These are phyloP conservation scores for Paramecium caudatum DNA, from an alignment of 73 alveolate species.

Conservation along the genomic window DNA sequence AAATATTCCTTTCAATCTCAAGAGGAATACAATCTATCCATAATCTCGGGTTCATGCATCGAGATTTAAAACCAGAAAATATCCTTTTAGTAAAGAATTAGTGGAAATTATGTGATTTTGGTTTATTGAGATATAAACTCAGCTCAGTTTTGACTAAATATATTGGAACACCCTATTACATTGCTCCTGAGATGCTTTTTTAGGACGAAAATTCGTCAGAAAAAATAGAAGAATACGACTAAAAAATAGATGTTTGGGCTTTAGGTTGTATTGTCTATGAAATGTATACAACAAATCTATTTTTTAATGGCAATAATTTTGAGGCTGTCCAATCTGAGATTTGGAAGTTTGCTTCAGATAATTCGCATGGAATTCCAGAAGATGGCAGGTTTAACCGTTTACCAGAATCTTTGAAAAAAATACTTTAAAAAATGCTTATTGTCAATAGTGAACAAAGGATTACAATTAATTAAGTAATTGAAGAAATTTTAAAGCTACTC, in stretches of 20 bases:
- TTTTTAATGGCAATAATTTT: background rate
- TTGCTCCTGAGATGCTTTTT: background rate
- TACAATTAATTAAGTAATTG: too few species aligned
- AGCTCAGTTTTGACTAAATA: background rate
- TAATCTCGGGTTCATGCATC: slow-evolving; percentile 85
- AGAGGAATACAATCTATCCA: slow-evolving; percentile 92
- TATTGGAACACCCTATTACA: slow-evolving; percentile 3
- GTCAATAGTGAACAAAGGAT: too few species aligned
- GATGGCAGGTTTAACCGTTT: too few species aligned
- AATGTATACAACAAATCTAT: background rate
- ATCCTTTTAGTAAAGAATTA: slow-evolving; percentile 83
- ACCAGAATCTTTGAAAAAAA: too few species aligned
- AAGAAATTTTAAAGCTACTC: too few species aligned
- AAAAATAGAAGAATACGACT: background rate
- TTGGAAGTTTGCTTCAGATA: too few species aligned
- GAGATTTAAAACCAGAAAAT: slow-evolving; percentile 98
- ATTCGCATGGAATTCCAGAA: too few species aligned
- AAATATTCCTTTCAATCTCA: slow-evolving; percentile 76
- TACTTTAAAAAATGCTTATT: too few species aligned
- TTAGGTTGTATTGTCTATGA: background rate
- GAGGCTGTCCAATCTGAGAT: too few species aligned
- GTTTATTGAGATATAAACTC: slow-evolving; percentile 80
- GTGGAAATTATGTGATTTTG: slow-evolving; percentile 95
- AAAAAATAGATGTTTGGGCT: slow-evolving; percentile 4
- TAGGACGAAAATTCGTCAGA: background rate